A percentile compares a stretch with the other conserved stretches of the same genome.
Evolutionary conservation across 2,329 filamentous ascomycete species (phyloP).

Genomic region (Cytospora piceicola): DNA sequence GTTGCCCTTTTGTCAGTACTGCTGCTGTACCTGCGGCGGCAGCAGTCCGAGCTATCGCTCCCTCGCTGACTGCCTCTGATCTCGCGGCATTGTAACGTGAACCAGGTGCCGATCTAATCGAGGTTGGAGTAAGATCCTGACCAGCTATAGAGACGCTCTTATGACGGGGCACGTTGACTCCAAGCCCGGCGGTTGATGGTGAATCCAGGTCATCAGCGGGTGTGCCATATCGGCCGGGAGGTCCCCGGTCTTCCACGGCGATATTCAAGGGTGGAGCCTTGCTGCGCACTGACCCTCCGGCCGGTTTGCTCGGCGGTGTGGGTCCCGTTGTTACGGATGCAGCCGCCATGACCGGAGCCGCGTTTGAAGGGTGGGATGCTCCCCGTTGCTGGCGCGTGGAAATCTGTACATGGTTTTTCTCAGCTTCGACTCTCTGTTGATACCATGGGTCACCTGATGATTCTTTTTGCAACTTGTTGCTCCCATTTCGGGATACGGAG

Average conservation of each 20-base stretch:
- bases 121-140: conserved; percentile 28
- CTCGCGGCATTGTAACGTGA: conserved; percentile 22
- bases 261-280: conserved; percentile 25
- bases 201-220: conserved; percentile 31
- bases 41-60: conserved; percentile 19
- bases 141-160: conserved; percentile 27
- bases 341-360: conserved; percentile 23
- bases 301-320: conserved; percentile 22
- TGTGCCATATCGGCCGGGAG: conserved; percentile 21
- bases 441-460: conserved; percentile 58
- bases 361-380: conserved; percentile 7
- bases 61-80: conserved; percentile 12
- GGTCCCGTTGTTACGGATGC: conserved; percentile 22
- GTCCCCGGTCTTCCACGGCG: conserved; percentile 19
- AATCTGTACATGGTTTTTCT: conserved; percentile 39
- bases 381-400: conserved; percentile 9
- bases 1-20: conserved; percentile 22
- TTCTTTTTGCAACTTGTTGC: conserved; percentile 63
- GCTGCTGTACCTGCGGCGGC: conserved; percentile 24
- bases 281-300: conserved; percentile 28
- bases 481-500: conserved; percentile 52
- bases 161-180: conserved; percentile 33
- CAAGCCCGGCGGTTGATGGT: conserved; percentile 32
- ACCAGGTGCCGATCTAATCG: conserved; percentile 17
- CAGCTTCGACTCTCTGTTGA: conserved; percentile 47